Evolutionary conservation across 345 rosid species (phyloP).

Genomic region (Hevea brasiliensis): DNA sequence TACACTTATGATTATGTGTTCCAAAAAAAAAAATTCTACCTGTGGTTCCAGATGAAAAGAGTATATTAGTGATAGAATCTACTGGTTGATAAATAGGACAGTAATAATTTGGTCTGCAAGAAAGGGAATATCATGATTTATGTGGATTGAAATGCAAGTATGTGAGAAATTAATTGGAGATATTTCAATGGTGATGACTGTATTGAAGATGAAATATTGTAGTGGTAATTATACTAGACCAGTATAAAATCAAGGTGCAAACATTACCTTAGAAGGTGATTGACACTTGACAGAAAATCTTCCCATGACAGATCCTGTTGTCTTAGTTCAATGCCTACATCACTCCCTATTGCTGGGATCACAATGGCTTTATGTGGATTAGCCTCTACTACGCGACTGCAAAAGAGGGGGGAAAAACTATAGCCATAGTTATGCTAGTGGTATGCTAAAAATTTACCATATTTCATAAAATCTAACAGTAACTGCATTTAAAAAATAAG

Average conservation of each 20-base stretch:
- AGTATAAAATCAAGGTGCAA: not conserved
- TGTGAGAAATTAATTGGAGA: not conserved
- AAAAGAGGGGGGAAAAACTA: not conserved
- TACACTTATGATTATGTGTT: not conserved
- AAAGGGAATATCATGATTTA: conserved; percentile 1
- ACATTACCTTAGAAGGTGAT: conserved; percentile 48
- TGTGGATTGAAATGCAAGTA: not conserved
- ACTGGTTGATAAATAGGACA: conserved; percentile 53
- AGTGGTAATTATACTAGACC: not conserved
- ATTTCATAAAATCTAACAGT: not conserved
- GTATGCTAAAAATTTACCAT: not conserved
- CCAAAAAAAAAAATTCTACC: conserved; percentile 34
- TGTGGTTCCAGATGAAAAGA: conserved; percentile 95
- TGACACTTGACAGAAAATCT: conserved; percentile 50
- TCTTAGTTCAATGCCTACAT: conserved; percentile 52
- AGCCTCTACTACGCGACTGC: conserved; percentile 87
- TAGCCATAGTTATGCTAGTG: not conserved
- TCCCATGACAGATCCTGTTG: conserved; percentile 69
- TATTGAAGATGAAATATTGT: too few relatives aligned
- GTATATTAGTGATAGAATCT: conserved; percentile 67
- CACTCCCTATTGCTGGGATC: conserved; percentile 57
- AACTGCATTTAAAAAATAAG: not conserved
- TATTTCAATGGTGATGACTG: too few relatives aligned
- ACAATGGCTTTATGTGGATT: conserved; percentile 65
- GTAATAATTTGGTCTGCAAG: conserved; percentile 45